phyloP scores from a whole-genome alignment of 768 basidiomycete genomes.

The Suillus subaureus region DNA sequence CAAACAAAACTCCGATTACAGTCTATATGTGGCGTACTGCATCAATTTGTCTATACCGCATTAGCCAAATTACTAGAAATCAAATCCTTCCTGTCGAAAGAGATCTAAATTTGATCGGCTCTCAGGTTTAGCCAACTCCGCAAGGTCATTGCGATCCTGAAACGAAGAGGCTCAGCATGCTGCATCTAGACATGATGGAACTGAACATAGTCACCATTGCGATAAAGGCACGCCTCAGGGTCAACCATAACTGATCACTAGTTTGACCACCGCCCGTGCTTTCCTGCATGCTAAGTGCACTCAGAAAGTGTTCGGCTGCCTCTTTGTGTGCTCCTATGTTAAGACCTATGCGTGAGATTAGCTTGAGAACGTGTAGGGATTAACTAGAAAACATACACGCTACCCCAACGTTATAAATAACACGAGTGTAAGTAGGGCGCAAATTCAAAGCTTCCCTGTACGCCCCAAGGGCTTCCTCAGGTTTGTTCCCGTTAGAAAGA shows the following conservation, averaged over 20 bases:
- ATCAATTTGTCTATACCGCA: background rate
- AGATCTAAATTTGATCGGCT: constrained; percentile 62
- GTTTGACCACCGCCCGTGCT: constrained; percentile 63
- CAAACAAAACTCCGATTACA: background rate
- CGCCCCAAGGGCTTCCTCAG: constrained; percentile 89
- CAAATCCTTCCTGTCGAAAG: constrained; percentile 87
- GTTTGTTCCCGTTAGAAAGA: constrained; percentile 90
- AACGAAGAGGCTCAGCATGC: background rate
- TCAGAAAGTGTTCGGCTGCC: constrained; percentile 94
- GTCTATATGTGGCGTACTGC: background rate
- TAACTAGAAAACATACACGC: constrained; percentile 68
- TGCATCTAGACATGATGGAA: background rate
- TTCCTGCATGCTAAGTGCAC: constrained; percentile 81
- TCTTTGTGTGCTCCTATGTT: constrained; percentile 96
- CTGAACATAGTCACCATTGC: constrained; percentile 63
- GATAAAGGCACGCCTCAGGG: constrained; percentile 78
- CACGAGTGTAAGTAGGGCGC: constrained; percentile 94
- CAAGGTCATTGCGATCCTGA: constrained; percentile 82
- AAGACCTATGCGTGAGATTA: constrained; percentile 57
- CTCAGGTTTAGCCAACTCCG: constrained; percentile 68
- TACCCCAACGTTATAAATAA: constrained; percentile 97
- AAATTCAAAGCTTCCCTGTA: constrained; percentile 90
- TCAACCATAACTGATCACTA: constrained; percentile 88
- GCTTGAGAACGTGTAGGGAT: constrained; percentile 6
- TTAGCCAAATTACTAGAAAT: constrained; percentile 57